phyloP scores from a whole-genome alignment of 495 filamentous ascomycete genomes.

The Aspergillus homomorphus region DNA sequence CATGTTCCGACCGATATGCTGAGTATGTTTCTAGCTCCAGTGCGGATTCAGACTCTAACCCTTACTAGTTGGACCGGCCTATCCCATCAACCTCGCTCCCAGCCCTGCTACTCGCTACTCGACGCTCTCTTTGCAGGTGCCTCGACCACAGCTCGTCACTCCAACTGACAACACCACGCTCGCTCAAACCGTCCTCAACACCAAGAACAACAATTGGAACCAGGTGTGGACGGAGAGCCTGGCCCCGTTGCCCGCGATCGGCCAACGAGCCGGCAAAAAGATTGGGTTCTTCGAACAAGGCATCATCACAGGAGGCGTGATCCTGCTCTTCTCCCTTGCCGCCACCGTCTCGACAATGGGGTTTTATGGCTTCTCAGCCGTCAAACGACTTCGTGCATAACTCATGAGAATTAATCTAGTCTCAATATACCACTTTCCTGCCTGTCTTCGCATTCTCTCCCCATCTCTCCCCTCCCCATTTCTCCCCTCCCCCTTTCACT shows the following conservation, averaged over 20 bases:
- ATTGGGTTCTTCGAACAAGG: constrained; percentile 55
- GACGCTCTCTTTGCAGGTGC: constrained; percentile 34
- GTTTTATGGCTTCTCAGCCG: constrained; percentile 27
- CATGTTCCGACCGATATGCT: constrained; percentile 49
- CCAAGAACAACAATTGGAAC: constrained; percentile 12
- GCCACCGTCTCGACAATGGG: constrained; percentile 27
- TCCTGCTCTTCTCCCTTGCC: constrained; percentile 27
- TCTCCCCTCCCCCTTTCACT: neutral
- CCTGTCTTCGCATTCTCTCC: too few species aligned
- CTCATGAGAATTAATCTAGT: neutral
- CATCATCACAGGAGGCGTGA: constrained; percentile 38
- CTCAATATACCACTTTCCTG: neutral
- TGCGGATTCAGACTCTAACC: neutral
- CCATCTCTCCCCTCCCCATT: too few species aligned
- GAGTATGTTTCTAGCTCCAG: constrained; percentile 14
- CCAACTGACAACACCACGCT: constrained; percentile 10
- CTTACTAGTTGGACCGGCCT: constrained; percentile 36
- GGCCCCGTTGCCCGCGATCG: constrained; percentile 36
- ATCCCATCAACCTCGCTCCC: constrained; percentile 29
- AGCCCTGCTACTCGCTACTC: constrained; percentile 36
- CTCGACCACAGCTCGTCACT: constrained; percentile 39
- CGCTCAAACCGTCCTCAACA: constrained; percentile 17
- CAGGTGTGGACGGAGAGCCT: constrained; percentile 27
- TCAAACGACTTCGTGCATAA: constrained; percentile 13
- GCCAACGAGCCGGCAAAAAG: constrained; percentile 32